phyloP scores from a whole-genome alignment of 2,329 filamentous ascomycete genomes.

The Leptodontidium sp. region DNA sequence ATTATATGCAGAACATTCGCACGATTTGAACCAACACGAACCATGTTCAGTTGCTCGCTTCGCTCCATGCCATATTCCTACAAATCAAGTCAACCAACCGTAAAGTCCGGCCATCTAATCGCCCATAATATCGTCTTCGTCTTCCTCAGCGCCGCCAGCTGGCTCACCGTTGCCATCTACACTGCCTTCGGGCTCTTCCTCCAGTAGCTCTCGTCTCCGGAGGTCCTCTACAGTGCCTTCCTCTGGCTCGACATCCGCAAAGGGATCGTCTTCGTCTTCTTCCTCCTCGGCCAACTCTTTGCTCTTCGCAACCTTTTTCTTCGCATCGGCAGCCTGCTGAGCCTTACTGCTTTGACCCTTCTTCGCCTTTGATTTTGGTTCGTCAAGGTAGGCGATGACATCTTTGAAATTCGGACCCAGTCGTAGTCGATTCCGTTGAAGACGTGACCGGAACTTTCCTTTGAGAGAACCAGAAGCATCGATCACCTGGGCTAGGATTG shows the following conservation, averaged over 20 bases:
- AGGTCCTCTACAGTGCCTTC: constrained; percentile 68
- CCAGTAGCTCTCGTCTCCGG: constrained; percentile 61
- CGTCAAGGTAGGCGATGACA: constrained; percentile 81
- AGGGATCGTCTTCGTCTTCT: constrained; percentile 49
- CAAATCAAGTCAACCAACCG: not conserved
- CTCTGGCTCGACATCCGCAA: constrained; percentile 60
- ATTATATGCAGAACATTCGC: constrained; percentile 3
- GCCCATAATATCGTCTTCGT: constrained; percentile 54
- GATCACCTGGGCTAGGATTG: constrained; percentile 77
- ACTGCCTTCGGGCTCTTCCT: constrained; percentile 52
- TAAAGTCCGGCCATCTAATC: constrained; percentile 45
- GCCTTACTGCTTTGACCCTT: constrained; percentile 50
- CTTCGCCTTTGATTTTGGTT: constrained; percentile 61
- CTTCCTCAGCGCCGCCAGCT: constrained; percentile 43
- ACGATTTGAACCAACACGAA: not conserved
- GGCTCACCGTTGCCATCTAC: constrained; percentile 51
- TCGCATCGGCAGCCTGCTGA: constrained; percentile 52
- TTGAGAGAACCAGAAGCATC: constrained; percentile 68
- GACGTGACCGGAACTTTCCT: constrained; percentile 71
- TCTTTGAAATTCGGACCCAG: constrained; percentile 88
- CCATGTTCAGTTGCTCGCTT: not conserved
- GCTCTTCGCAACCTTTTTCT: constrained; percentile 52
- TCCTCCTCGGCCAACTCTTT: constrained; percentile 41
- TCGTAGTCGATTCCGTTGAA: constrained; percentile 80
- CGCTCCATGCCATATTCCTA: constrained; percentile 20